These are phyloP conservation scores for Beverwykella pulmonaria DNA, from an alignment of 495 filamentous ascomycete genomes.

Conservation along the genomic window DNA sequence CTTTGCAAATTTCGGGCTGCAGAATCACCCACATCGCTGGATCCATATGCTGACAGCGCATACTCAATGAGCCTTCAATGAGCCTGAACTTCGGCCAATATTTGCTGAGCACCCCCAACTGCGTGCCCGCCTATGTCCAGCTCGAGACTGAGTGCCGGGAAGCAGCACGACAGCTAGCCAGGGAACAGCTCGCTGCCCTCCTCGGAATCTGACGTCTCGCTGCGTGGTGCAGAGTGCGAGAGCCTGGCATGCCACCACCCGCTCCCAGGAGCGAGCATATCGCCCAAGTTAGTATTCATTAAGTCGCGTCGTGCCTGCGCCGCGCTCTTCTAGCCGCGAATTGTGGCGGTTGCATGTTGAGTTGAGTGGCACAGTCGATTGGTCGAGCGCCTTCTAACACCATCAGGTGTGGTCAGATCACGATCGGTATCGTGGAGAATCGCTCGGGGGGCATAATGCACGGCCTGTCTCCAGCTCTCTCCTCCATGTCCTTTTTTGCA, in stretches of 20 bases:
- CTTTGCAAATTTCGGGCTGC: conserved; percentile 42
- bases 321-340: conserved; percentile 22
- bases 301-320: conserved; percentile 28
- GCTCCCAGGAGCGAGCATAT: conserved; percentile 31
- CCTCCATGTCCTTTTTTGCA: conserved; percentile 23
- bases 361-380: conserved; percentile 34
- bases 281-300: conserved; percentile 32
- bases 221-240: conserved; percentile 20
- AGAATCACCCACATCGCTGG: conserved; percentile 37
- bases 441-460: conserved; percentile 29
- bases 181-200: conserved; percentile 23
- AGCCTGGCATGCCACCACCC: conserved; percentile 28
- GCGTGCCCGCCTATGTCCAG: conserved; percentile 19
- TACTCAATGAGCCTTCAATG: conserved; percentile 39
- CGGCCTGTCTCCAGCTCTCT: conserved; percentile 20
- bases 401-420: conserved; percentile 30
- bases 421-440: conserved; percentile 34
- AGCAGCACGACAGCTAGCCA: conserved; percentile 23
- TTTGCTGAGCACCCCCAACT: conserved; percentile 14
- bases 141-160: conserved; percentile 16
- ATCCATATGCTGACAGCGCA: conserved; percentile 39
- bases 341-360: conserved; percentile 30
- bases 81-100: conserved; percentile 41
- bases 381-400: background rate
- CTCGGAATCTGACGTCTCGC: conserved; percentile 21